These are phyloP conservation scores for Buxus sempervirens DNA, from an alignment of 164 flowering plant species.

Conservation along the genomic window DNA sequence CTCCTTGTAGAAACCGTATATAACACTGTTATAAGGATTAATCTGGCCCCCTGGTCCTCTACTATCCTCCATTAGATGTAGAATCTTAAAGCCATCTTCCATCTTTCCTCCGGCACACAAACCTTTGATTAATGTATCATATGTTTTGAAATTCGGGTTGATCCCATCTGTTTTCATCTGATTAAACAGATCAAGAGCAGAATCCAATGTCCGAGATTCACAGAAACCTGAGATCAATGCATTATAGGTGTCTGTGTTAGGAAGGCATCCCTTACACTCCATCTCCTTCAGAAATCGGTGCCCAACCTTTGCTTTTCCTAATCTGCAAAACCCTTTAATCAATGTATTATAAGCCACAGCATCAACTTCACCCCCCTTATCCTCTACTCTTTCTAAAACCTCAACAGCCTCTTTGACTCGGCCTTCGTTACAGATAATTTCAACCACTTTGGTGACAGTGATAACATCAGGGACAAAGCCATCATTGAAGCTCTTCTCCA, in stretches of 20 bases:
- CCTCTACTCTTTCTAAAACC: conserved; percentile 62
- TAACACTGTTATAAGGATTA: conserved; percentile 66
- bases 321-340: conserved; percentile 62
- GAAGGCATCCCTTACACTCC: conserved; percentile 82
- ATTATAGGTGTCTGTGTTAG: conserved; percentile 69
- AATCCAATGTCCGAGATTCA: conserved; percentile 47
- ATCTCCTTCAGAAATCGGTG: conserved; percentile 53
- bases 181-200: conserved; percentile 56
- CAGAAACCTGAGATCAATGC: conserved; percentile 61
- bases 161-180: conserved; percentile 70
- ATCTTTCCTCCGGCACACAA: conserved; percentile 56
- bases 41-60: conserved; percentile 36
- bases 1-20: conserved; percentile 71
- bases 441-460: conserved; percentile 63
- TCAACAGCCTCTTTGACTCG: conserved; percentile 67
- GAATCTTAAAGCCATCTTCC: conserved; percentile 55
- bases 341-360: conserved; percentile 67
- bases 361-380: conserved; percentile 54
- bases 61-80: conserved; percentile 65
- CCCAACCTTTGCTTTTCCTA: conserved; percentile 58
- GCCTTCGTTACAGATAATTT: conserved; percentile 54
- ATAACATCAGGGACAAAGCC: conserved; percentile 67
- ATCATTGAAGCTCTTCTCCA: conserved; percentile 59
- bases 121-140: conserved; percentile 54
- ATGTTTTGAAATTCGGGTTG: conserved; percentile 49